These are phyloP conservation scores for Scleroderma citrinum DNA, from an alignment of 768 basidiomycete genomes.

Conservation along the genomic window DNA sequence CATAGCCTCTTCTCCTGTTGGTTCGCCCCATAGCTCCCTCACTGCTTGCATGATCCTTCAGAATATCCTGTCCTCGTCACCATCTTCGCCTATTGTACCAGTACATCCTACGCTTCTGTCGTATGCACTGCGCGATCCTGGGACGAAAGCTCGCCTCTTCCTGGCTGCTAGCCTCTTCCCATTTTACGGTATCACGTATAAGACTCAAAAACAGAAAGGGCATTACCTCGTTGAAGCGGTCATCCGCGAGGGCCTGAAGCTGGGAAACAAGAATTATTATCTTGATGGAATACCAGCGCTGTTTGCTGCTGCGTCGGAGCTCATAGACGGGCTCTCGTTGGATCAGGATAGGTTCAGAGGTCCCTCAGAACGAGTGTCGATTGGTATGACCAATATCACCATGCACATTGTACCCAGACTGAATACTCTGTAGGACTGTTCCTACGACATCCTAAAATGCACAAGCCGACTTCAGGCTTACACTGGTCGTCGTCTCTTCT, in stretches of 20 bases:
- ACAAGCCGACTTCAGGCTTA: constrained; percentile 54
- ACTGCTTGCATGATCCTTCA: constrained; percentile 56
- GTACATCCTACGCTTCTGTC: constrained; percentile 44
- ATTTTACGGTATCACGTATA: constrained; percentile 52
- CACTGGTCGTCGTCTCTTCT: constrained; percentile 69
- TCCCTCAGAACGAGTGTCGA: constrained; percentile 47
- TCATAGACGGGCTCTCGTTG: constrained; percentile 32
- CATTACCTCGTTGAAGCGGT: constrained; percentile 59
- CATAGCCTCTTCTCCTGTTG: constrained; percentile 40
- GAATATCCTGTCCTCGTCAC: constrained; percentile 33
- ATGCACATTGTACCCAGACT: background rate
- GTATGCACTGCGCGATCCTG: constrained; percentile 24
- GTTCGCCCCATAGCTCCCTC: constrained; percentile 39
- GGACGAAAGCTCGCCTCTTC: constrained; percentile 55
- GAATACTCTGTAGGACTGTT: constrained; percentile 45
- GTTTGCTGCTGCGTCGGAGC: constrained; percentile 45
- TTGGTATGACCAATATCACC: constrained; percentile 39
- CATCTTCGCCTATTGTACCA: constrained; percentile 30
- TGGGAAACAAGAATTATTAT: constrained; percentile 72
- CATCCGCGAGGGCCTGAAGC: constrained; percentile 79
- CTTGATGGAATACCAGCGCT: constrained; percentile 69
- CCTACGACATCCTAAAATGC: constrained; percentile 60
- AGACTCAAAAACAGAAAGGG: constrained; percentile 57
- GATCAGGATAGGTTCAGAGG: constrained; percentile 29
- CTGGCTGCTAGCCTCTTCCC: constrained; percentile 76